Percentiles rank a stretch among this genome's conserved stretches.
Evolutionary conservation across 768 basidiomycete species (phyloP).

Genomic region (Coprinopsis marcescibilis): DNA sequence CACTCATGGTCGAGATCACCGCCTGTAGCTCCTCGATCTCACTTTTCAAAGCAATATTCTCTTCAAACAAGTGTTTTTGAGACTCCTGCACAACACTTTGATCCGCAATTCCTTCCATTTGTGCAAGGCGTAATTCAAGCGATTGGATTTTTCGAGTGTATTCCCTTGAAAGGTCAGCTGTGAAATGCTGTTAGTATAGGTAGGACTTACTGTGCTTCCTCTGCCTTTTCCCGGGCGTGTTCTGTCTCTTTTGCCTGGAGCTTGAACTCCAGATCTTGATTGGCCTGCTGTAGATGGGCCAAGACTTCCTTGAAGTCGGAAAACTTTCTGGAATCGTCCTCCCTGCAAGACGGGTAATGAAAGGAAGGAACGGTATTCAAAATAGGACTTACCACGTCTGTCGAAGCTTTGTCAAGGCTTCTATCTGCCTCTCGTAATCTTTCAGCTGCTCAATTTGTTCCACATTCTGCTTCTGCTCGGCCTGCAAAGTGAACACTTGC

Average conservation of each 20-base stretch:
- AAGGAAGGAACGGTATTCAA: background rate
- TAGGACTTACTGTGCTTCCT: conserved; percentile 47
- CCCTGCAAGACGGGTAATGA: conserved; percentile 40
- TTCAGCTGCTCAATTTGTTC: conserved; percentile 76
- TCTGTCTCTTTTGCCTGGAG: conserved; percentile 47
- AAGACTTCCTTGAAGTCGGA: conserved; percentile 60
- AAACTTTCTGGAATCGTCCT: conserved; percentile 65
- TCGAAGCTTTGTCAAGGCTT: conserved; percentile 72
- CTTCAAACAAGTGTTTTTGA: conserved; percentile 52
- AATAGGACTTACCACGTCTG: conserved; percentile 58
- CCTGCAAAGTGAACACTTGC: conserved; percentile 67
- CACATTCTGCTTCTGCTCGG: conserved; percentile 68
- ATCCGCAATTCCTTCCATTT: conserved; percentile 39
- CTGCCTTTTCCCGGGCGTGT: conserved; percentile 46
- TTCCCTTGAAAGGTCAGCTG: conserved; percentile 29
- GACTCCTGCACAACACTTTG: conserved; percentile 39
- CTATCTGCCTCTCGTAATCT: conserved; percentile 86
- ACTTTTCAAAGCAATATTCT: conserved; percentile 44
- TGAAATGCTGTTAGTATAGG: background rate
- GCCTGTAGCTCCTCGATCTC: conserved; percentile 58
- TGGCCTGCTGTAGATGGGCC: conserved; percentile 47
- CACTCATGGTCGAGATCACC: conserved; percentile 64
- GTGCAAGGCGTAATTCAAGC: conserved; percentile 50
- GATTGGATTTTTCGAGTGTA: conserved; percentile 58
- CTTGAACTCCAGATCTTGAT: conserved; percentile 61